Evolutionary conservation across 257 asterid species (phyloP).

Genomic region (Salvia rosmarinus): DNA sequence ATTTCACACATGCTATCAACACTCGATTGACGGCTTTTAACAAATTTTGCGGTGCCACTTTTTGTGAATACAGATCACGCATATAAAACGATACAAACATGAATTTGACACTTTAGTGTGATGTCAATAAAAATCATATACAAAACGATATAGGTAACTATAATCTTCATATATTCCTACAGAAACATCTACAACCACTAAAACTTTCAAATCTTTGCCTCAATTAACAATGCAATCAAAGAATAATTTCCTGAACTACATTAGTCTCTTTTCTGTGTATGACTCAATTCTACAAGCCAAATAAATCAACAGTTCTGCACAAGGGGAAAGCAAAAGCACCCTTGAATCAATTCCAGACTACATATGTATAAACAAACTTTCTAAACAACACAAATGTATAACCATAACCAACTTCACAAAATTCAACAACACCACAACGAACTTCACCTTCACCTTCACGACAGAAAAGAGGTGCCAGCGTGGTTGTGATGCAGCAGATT

Average conservation of each 20-base stretch:
- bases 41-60: neutral
- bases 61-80: neutral
- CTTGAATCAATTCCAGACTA: neutral
- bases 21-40: neutral
- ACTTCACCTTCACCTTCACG: constrained; percentile 22
- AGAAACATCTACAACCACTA: neutral
- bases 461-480: constrained; percentile 52
- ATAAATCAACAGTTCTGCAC: too few species aligned
- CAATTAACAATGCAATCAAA: too few species aligned
- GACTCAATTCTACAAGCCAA: too few species aligned
- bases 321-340: neutral
- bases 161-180: neutral
- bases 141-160: neutral
- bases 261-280: neutral
- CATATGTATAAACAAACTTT: constrained; percentile 16
- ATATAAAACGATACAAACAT: neutral
- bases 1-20: constrained; percentile 6
- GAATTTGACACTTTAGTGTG: neutral
- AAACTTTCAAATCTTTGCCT: neutral
- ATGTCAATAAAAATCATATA: neutral
- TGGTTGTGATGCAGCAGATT: constrained; percentile 53
- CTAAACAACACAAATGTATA: constrained; percentile 23
- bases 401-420: neutral
- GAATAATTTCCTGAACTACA: too few species aligned
- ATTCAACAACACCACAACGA: neutral